Evolutionary conservation across 257 asterid species (phyloP).

Genomic region (Solanum boliviense): DNA sequence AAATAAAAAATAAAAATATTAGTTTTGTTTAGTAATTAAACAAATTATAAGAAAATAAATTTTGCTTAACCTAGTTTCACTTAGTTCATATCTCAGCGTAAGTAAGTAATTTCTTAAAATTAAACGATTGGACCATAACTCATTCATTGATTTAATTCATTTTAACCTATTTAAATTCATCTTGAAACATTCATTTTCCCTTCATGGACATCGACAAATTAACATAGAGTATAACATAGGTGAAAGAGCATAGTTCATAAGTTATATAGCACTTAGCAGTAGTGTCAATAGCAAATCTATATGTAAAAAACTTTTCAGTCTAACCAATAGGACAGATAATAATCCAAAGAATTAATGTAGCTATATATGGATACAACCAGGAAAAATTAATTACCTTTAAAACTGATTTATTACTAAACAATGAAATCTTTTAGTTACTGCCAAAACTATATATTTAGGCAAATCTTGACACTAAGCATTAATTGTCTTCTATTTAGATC

Average conservation of each 20-base stretch:
- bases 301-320: not conserved
- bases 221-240: not conserved
- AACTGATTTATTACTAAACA: not conserved
- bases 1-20: not conserved
- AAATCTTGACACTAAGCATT: not conserved
- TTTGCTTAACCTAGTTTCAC: not conserved
- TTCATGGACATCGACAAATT: not conserved
- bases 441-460: not conserved
- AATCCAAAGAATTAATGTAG: conserved; percentile 10
- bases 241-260: not conserved
- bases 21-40: not conserved
- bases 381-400: not conserved
- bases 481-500: conserved; percentile 6
- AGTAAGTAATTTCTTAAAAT: not conserved
- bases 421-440: not conserved
- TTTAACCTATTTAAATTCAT: not conserved
- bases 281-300: not conserved
- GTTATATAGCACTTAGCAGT: not conserved
- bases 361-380: not conserved
- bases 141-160: not conserved
- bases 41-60: not conserved
- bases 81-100: not conserved
- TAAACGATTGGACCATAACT: not conserved
- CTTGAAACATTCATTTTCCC: not conserved
- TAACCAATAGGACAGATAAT: not conserved